Conservation (phyloP, 2,329 filamentous ascomycete species). For the Nemania bipapillata region DNA sequence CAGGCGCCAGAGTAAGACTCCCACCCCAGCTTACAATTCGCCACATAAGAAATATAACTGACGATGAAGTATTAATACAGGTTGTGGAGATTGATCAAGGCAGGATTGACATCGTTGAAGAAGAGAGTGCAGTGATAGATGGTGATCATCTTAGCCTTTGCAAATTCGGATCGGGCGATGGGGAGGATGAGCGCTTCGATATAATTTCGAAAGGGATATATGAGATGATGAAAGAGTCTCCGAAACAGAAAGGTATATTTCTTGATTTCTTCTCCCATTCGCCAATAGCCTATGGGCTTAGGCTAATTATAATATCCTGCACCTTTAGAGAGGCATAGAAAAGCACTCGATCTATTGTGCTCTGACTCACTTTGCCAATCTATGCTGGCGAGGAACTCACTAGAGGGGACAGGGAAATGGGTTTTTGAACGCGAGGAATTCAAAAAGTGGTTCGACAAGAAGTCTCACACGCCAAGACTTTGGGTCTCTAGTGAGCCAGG, state of each 20-base stretch:
- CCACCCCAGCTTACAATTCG: background rate
- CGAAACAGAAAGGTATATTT: background rate
- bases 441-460: background rate
- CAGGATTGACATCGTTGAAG: background rate
- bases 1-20: no score
- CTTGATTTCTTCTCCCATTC: background rate
- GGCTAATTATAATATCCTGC: background rate
- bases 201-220: background rate
- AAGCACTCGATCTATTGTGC: background rate
- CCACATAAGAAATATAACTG: background rate
- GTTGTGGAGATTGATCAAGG: background rate
- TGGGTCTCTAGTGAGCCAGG: constrained; percentile 11
- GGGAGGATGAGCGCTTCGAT: background rate
- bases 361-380: background rate
- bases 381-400: background rate
- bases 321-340: background rate
- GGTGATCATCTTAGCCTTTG: constrained; percentile 16
- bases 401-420: background rate
- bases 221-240: background rate
- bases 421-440: background rate
- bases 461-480: background rate
- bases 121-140: background rate
- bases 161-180: background rate
- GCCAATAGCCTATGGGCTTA: background rate
- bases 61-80: background rate